These are phyloP conservation scores for Laetiporus sulphureus DNA, from an alignment of 1,284 basidiomycete genomes.

Conservation along the genomic window DNA sequence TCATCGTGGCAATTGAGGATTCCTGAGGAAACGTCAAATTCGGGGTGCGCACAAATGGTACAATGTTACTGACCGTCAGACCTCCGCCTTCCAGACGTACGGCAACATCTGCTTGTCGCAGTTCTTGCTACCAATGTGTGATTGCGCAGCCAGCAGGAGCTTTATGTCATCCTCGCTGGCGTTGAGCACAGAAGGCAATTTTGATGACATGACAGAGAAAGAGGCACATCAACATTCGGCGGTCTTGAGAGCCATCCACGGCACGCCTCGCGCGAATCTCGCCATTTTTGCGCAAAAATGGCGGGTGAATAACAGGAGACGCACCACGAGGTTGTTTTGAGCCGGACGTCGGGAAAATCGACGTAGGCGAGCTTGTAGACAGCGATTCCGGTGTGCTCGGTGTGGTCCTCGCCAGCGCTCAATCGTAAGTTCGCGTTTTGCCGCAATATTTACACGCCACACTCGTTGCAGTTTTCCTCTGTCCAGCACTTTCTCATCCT, in stretches of 20 bases:
- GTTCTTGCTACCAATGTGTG: constrained; percentile 97
- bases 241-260: constrained; percentile 30
- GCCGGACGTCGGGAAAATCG: no score
- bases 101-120: constrained; percentile 98
- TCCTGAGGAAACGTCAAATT: no score
- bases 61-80: constrained; percentile 73
- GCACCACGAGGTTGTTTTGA: constrained; percentile 30
- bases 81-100: constrained; percentile 97
- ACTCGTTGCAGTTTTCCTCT: background rate
- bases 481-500: no score
- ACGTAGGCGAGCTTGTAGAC: no score
- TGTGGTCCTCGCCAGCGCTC: constrained; percentile 17
- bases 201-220: constrained; percentile 73
- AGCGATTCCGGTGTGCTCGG: constrained; percentile 19
- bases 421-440: constrained; percentile 11
- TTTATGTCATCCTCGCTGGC: constrained; percentile 97
- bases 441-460: constrained; percentile 13
- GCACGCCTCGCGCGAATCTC: constrained; percentile 17
- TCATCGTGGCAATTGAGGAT: constrained; percentile 96
- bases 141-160: constrained; percentile 91
- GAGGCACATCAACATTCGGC: no score
- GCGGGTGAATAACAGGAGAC: constrained; percentile 14
- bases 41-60: constrained; percentile 1
- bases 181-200: constrained; percentile 89
- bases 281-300: constrained; percentile 22